Base-by-base conservation (phyloP, 2,329 filamentous ascomycete genomes). In the Neobulgaria alba region DNA sequence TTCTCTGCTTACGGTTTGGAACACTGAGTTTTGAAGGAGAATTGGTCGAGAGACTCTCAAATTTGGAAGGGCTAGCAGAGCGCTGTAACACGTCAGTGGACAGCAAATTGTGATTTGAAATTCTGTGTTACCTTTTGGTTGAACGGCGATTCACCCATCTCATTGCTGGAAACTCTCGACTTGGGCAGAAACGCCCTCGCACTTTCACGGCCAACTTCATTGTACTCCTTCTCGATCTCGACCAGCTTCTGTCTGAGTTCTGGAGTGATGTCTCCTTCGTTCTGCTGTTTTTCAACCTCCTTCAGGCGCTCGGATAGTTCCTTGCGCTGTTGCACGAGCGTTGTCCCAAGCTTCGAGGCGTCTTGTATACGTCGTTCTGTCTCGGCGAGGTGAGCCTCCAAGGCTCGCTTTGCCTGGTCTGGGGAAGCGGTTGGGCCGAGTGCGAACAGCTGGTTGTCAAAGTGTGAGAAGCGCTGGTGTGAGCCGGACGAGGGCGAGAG, bases 171-270 rank as follows among this genome's bases (percentile, higher is more conserved):
- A 16, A 86, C 76, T 56, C 87, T 77, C 61, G 88, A 88, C 53
- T 92, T 92, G 23, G 79, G 84, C 45, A 96, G 67, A 60, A 95
- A 90, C 2, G 86, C 88, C 50, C 90, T 76, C 32, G 90, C 87
- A 35, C 85, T 92, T 61, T 96, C 90, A 48, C 83, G 75, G 10
- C 89, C 88, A 34, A 96, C 81, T 58, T 95, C 89, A 61, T 94
- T 90, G 66, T 93, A 96, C 57, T 98, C 92, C 61, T 79, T 85
- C 62, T 98, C 92, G 45, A 98, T 79, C 48, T 94, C 88, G 10
- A 78, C 72, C 39, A 98, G 73, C 63, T 85, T 88, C 56, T 82
- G 75, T 45, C 84, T 85, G 55, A 98, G 67, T 51, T 95, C 89
- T 3, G 85, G 79, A 0, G 82, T 81, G 38, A 96, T 77, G 47